phyloP scores from a whole-genome alignment of 164 flowering plant genomes.

The Tinospora cordifolia region DNA sequence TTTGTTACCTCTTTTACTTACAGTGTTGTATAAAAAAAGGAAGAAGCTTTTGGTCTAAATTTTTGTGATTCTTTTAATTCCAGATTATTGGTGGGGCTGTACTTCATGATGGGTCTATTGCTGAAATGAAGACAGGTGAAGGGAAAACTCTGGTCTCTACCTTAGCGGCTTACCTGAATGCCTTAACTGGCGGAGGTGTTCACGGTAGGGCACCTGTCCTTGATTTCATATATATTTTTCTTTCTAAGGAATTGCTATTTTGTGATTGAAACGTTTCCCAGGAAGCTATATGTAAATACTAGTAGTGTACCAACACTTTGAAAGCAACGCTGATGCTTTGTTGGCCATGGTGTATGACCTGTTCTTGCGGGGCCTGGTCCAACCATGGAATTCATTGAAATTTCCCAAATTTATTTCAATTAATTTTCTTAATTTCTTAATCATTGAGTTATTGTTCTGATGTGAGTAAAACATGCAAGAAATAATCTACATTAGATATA shows the following conservation, averaged over 20 bases:
- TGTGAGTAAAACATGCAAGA: no score
- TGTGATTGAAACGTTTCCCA: neutral
- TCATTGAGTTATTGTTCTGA: no score
- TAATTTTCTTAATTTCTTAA: no score
- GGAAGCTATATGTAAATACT: neutral
- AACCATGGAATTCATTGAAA: neutral
- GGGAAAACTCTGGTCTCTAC: constrained; percentile 98
- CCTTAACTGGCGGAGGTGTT: constrained; percentile 82
- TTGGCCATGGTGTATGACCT: neutral
- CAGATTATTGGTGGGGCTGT: constrained; percentile 98
- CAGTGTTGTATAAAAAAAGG: neutral
- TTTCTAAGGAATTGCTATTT: neutral
- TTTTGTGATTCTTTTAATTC: neutral
- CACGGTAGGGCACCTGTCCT: constrained; percentile 51
- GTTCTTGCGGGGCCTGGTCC: neutral
- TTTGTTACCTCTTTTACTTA: neutral
- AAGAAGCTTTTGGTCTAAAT: neutral
- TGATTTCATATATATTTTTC: neutral
- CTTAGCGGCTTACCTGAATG: constrained; percentile 96
- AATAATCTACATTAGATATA: no score
- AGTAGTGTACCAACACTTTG: neutral
- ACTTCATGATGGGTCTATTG: constrained; percentile 95
- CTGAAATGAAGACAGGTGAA: constrained; percentile 99
- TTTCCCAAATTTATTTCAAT: neutral
- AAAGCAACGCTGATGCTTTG: neutral